phyloP scores from a whole-genome alignment of 768 basidiomycete genomes.

The Trametes meyenii region DNA sequence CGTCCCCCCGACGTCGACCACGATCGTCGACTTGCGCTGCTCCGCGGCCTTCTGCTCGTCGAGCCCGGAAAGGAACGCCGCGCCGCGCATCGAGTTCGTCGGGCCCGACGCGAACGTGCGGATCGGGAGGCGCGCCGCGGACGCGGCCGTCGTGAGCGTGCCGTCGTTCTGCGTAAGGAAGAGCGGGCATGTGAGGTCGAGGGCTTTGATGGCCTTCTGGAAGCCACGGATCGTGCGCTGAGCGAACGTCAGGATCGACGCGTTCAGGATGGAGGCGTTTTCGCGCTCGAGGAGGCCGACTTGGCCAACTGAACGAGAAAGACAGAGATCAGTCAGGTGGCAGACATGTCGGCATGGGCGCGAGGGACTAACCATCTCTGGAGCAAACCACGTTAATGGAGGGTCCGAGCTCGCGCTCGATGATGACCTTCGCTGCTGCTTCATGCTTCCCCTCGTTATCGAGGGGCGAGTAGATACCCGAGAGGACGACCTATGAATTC shows the following conservation, averaged over 20 bases:
- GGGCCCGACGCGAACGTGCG: slow-evolving; percentile 54
- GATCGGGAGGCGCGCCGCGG: slow-evolving; percentile 61
- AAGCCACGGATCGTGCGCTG: slow-evolving; percentile 58
- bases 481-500: slow-evolving; percentile 44
- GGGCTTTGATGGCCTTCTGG: slow-evolving; percentile 48
- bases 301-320: slow-evolving; percentile 46
- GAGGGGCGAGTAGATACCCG: slow-evolving; percentile 52
- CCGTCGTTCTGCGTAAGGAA: slow-evolving; percentile 67
- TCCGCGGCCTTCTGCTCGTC: slow-evolving; percentile 26
- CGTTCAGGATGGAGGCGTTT: slow-evolving; percentile 70
- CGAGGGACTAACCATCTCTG: slow-evolving; percentile 26
- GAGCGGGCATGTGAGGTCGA: slow-evolving; percentile 51
- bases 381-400: slow-evolving; percentile 34
- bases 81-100: slow-evolving; percentile 74
- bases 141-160: slow-evolving; percentile 50
- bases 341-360: too few relatives aligned
- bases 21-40: slow-evolving; percentile 44
- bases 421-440: slow-evolving; percentile 46
- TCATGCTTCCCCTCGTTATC: slow-evolving; percentile 51
- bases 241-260: slow-evolving; percentile 62
- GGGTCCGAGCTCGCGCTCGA: slow-evolving; percentile 45
- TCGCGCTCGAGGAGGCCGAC: slow-evolving; percentile 65
- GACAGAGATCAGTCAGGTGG: background rate
- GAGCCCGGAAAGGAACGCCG: slow-evolving; percentile 56
- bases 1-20: slow-evolving; percentile 68